phyloP scores from a whole-genome alignment of 257 asterid species.

The Jaltomata sinuosa region DNA sequence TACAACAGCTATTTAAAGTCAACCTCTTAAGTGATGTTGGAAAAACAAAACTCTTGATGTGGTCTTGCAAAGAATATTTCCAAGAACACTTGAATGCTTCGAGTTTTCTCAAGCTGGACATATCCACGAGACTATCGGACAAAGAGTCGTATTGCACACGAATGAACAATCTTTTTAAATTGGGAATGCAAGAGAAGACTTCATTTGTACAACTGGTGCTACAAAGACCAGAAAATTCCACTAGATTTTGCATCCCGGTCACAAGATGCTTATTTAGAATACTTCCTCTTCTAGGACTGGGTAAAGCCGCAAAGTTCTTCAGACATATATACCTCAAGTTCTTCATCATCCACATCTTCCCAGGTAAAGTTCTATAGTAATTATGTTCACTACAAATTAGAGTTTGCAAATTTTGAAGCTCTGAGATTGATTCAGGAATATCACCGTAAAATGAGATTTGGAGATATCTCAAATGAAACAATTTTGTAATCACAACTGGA shows the following conservation, averaged over 20 bases:
- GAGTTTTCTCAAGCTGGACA: background rate
- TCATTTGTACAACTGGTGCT: background rate
- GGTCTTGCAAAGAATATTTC: too few relatives aligned
- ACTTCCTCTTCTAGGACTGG: background rate
- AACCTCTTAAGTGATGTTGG: background rate
- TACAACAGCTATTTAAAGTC: background rate
- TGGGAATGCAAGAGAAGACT: background rate
- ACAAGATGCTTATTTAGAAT: background rate
- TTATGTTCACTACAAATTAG: too few relatives aligned
- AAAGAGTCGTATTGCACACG: fast-evolving
- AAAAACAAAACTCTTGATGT: background rate
- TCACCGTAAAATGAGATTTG: too few relatives aligned
- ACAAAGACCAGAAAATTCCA: background rate
- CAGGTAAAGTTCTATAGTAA: background rate
- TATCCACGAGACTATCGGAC: background rate
- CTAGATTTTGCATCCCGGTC: background rate
- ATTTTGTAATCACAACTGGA: too few relatives aligned
- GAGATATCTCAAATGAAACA: too few relatives aligned
- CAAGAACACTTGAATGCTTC: background rate
- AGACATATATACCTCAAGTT: background rate
- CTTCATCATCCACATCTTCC: background rate
- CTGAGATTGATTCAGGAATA: too few relatives aligned
- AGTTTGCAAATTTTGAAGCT: too few relatives aligned
- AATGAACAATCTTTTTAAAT: background rate
- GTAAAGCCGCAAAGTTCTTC: background rate